phyloP scores from a whole-genome alignment of 108 stramenopile genomes.

The Conticribra weissflogii region DNA sequence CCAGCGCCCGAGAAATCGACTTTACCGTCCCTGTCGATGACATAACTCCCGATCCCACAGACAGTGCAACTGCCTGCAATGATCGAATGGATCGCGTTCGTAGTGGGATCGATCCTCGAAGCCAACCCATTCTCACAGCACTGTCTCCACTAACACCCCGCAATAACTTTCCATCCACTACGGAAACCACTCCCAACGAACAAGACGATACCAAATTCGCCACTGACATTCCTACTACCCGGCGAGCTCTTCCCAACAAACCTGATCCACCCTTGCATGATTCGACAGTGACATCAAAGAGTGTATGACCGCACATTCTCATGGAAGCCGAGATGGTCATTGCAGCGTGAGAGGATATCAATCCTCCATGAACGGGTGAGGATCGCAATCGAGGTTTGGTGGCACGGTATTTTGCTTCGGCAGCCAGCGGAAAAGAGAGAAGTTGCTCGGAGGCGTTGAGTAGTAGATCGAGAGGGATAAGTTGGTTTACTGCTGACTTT shows the following conservation, averaged over 20 bases:
- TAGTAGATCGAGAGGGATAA: constrained; percentile 32
- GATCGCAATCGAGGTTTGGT: constrained; percentile 25
- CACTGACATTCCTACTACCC: constrained; percentile 31
- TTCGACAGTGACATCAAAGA: constrained; percentile 33
- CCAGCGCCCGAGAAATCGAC: constrained; percentile 28
- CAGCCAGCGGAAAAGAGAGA: constrained; percentile 42
- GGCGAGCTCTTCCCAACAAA: constrained; percentile 20
- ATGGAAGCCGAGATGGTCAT: constrained; percentile 28
- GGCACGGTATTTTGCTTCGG: constrained; percentile 30
- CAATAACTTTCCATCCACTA: constrained; percentile 15
- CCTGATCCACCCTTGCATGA: constrained; percentile 39
- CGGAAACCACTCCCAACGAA: constrained; percentile 25
- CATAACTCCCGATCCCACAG: constrained; percentile 43
- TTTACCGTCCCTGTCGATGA: constrained; percentile 24
- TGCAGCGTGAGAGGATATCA: constrained; percentile 42
- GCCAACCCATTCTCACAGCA: constrained; percentile 12
- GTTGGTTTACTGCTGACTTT: neutral
- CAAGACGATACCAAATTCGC: constrained; percentile 38
- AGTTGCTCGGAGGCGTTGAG: constrained; percentile 39
- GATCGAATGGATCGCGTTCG: constrained; percentile 21
- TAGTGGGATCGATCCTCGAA: constrained; percentile 45
- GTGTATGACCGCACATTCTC: constrained; percentile 28
- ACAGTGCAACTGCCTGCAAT: constrained; percentile 19
- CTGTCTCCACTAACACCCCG: neutral
- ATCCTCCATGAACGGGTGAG: constrained; percentile 30